Percentiles rank a stretch among this genome's conserved stretches.
Conservation (phyloP, 148 eudicot species). For the Polygonum aviculare region DNA sequence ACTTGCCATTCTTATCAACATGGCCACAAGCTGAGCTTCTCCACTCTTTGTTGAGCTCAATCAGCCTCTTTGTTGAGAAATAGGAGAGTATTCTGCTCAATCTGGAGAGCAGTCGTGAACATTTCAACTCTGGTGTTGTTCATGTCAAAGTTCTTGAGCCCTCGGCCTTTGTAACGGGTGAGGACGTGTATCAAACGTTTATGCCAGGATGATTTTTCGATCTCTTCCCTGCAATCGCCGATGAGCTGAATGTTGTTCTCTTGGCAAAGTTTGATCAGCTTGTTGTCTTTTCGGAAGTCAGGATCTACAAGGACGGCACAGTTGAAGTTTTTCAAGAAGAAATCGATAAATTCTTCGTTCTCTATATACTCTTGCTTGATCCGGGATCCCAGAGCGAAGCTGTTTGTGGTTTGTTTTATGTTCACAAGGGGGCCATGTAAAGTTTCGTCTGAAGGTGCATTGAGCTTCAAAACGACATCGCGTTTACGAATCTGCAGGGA, state of each 20-base stretch:
- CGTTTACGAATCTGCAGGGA: slow-evolving; percentile 73
- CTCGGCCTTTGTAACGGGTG: slow-evolving; percentile 67
- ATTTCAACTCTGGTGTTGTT: slow-evolving; percentile 60
- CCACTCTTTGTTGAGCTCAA: slow-evolving; percentile 71
- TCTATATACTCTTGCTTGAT: slow-evolving; percentile 55
- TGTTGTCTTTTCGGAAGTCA: slow-evolving; percentile 78
- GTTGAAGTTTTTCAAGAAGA: slow-evolving; percentile 67
- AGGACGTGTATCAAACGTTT: slow-evolving; percentile 61
- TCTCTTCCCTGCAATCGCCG: slow-evolving; percentile 93
- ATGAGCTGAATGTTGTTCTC: slow-evolving; percentile 52
- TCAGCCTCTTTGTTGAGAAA: slow-evolving; percentile 66
- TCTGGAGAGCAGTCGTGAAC: slow-evolving; percentile 70
- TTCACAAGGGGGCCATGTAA: slow-evolving; percentile 36
- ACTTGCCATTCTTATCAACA: slow-evolving; percentile 47
- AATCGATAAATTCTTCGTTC: slow-evolving; percentile 74
- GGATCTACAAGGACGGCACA: slow-evolving; percentile 82
- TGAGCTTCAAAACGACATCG: slow-evolving; percentile 59
- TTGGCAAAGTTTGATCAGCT: slow-evolving; percentile 50
- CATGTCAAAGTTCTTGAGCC: slow-evolving; percentile 79
- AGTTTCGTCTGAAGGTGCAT: slow-evolving; percentile 20
- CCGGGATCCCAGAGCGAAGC: slow-evolving; percentile 77
- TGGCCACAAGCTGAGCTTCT: slow-evolving; percentile 46
- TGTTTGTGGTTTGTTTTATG: slow-evolving; percentile 59
- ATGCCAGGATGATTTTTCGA: slow-evolving; percentile 37
- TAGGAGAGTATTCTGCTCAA: slow-evolving; percentile 58